These are phyloP conservation scores for Candida labiduridarum DNA, from an alignment of 1,139 yeast species.

Conservation along the genomic window DNA sequence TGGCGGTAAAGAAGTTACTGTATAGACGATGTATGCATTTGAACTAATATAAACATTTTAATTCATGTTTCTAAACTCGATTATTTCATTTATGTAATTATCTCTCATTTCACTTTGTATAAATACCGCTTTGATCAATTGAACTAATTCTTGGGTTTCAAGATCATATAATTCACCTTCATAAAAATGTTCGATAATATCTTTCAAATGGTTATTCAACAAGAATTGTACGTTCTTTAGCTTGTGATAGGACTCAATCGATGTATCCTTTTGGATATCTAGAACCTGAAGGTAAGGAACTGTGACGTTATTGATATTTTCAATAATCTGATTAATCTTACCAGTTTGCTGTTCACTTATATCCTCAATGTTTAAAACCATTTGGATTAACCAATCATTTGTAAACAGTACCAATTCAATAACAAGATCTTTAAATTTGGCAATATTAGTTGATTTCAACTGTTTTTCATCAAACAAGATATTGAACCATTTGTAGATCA, in stretches of 20 bases:
- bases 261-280: conserved; percentile 19
- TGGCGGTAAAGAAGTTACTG: conserved; percentile 53
- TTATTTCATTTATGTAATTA: conserved; percentile 62
- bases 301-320: conserved; percentile 20
- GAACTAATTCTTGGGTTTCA: conserved; percentile 63
- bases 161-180: conserved; percentile 76
- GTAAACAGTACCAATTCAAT: conserved; percentile 32
- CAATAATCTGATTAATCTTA: conserved; percentile 31
- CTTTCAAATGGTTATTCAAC: conserved; percentile 59
- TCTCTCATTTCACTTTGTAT: conserved; percentile 71
- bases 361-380: conserved; percentile 31
- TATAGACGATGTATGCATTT: not conserved
- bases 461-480: conserved; percentile 24
- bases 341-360: conserved; percentile 42
- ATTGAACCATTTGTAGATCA: conserved; percentile 29
- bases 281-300: conserved; percentile 19
- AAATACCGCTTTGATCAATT: conserved; percentile 60
- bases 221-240: conserved; percentile 47
- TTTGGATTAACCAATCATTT: conserved; percentile 31
- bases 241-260: conserved; percentile 39
- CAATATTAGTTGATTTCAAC: conserved; percentile 28
- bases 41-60: conserved; percentile 5
- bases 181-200: conserved; percentile 70
- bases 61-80: conserved; percentile 27
- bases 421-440: conserved; percentile 30